Conservation (phyloP, 768 basidiomycete species). For the Collybiopsis luxurians region DNA sequence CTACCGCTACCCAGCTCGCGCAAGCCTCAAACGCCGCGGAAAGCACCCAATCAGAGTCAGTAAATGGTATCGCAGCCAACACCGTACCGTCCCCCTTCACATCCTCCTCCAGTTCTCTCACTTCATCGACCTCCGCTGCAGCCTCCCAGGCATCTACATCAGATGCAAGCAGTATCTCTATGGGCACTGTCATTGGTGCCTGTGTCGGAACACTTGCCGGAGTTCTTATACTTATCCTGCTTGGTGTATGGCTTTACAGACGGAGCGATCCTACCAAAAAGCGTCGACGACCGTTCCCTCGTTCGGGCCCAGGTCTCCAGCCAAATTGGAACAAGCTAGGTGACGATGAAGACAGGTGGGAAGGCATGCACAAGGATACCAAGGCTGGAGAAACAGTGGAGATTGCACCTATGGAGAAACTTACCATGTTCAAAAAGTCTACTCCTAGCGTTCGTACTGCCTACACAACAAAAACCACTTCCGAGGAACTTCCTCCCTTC, state of each 20-base stretch:
- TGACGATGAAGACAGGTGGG: conserved; percentile 47
- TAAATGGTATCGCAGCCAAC: conserved; percentile 15
- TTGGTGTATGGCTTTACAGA: conserved; percentile 54
- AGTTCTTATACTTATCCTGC: conserved; percentile 44
- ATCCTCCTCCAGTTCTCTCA: conserved; percentile 10
- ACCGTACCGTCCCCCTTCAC: conserved; percentile 11
- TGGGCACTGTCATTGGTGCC: conserved; percentile 57
- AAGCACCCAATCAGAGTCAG: conserved; percentile 8
- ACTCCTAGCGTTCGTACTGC: conserved; percentile 51
- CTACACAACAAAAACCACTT: conserved; percentile 44
- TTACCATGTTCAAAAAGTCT: conserved; percentile 68
- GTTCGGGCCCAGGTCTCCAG: conserved; percentile 28
- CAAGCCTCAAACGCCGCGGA: conserved; percentile 11
- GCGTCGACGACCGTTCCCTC: conserved; percentile 40
- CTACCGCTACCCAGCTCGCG: conserved; percentile 11
- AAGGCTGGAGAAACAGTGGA: conserved; percentile 39
- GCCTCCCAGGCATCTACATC: conserved; percentile 19
- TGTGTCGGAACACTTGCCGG: conserved; percentile 64
- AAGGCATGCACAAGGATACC: conserved; percentile 29
- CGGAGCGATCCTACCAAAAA: conserved; percentile 41
- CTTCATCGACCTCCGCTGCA: conserved; percentile 15
- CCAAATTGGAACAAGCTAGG: conserved; percentile 55
- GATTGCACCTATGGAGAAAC: conserved; percentile 53
- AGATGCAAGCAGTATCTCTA: conserved; percentile 31
- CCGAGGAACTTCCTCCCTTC: conserved; percentile 36